Base-by-base conservation (phyloP, 2,329 filamentous ascomycete species). In the Leptosphaerulina australis region DNA sequence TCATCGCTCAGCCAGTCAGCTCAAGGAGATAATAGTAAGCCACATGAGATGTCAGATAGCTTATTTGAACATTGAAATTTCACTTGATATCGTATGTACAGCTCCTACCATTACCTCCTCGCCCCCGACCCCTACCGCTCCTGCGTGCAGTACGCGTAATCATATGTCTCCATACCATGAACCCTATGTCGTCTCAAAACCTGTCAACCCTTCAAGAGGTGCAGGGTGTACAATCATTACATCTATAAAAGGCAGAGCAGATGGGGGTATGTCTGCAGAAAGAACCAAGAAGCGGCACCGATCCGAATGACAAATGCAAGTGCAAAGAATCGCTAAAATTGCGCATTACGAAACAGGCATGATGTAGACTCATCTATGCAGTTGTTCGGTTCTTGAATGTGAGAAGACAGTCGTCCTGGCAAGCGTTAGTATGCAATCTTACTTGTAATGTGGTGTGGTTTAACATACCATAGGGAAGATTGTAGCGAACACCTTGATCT, bases 401-500 rank as follows among this genome's bases (percentile, higher is more conserved):
- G 64, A 94, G 81, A 47, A 88, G 86, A 76, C 90, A 94, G 71
- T 94, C 88, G 70, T 95, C 90, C 89, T 93, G 58, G 4, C 9
- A 4, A 1, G 6, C 7, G 49, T 69, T 53, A 70, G 63, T 52
- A 38, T 28, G n/a, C n/a, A 5, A 17, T 20, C n/a, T 11, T 21
- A 3, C 12, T 5, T 31, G 24, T 56, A 45, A 47, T 58, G 15
- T 5, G 1, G 10, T 5, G 14, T 11, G 11, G 17, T 11, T 7
- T 8, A 2, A 77, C 86, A 74, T 77, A 95, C 92, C 88, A 88
- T 88, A 48, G 94, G 94, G 82, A 99, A 99, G 64, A 99, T 96
- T 21, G 91, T 97, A 30, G 94, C 94, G 77, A 97, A 99, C 61
- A 97, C 93, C 79, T 96, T 93, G 76, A 99, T 97, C 75, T 96